These are phyloP conservation scores for Rhizomucor pusillus DNA, from an alignment of 371 early-diverging fungal genomes.

Conservation along the genomic window DNA sequence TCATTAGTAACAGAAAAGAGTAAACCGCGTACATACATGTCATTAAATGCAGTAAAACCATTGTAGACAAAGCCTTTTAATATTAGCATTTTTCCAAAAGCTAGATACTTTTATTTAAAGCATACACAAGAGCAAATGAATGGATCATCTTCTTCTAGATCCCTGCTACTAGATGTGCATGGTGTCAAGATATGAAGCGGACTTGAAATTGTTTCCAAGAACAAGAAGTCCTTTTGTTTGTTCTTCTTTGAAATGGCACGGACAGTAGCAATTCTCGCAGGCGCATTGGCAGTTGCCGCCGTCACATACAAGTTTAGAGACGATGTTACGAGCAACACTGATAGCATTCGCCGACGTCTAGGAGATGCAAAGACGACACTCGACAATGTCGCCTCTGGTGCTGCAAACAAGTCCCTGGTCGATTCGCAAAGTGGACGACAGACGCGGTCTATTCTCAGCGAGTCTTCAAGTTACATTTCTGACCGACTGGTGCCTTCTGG, in stretches of 20 bases:
- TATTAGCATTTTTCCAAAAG: no score
- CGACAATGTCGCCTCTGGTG: constrained; percentile 20
- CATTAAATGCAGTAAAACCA: no score
- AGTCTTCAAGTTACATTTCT: constrained; percentile 18
- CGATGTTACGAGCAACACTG: constrained; percentile 19
- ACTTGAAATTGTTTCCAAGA: no score
- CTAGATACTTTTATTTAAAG: no score
- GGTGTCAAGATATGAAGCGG: no score
- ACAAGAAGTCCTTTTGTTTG: no score
- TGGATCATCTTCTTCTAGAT: no score
- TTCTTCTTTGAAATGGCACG: constrained; percentile 27
- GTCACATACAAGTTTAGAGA: constrained; percentile 29
- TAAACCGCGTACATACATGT: not conserved
- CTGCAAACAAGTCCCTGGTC: constrained; percentile 11
- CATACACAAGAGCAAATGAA: no score
- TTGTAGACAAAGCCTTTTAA: no score
- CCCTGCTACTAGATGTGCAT: no score
- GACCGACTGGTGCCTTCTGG: constrained; percentile 20
- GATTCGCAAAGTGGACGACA: constrained; percentile 2
- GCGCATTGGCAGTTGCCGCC: constrained; percentile 26
- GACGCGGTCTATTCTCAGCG: constrained; percentile 11
- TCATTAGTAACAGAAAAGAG: no score
- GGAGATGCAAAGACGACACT: constrained; percentile 18
- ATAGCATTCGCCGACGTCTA: constrained; percentile 17
- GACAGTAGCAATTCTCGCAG: constrained; percentile 31